Evolutionary conservation across 129 eudicot species (phyloP).

Genomic region (Artemisia argyi): DNA sequence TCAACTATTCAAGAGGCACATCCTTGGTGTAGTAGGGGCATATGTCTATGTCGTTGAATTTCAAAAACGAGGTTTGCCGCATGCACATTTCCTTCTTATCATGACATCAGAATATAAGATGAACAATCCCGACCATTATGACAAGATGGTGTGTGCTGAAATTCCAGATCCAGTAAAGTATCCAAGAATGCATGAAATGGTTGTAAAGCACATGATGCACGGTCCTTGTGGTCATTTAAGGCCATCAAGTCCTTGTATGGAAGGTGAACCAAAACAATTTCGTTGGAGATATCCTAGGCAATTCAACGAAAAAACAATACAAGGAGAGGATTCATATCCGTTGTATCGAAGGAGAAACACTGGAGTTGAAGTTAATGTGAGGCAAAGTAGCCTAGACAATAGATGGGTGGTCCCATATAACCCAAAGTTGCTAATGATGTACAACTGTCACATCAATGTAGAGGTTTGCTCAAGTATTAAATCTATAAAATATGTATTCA

Average conservation of each 20-base stretch:
- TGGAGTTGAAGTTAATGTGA: no score
- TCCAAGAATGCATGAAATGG: not conserved
- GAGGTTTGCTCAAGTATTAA: no score
- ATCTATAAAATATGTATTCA: no score
- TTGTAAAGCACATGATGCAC: conserved; percentile 35
- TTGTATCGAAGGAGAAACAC: not conserved
- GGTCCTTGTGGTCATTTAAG: conserved; percentile 22
- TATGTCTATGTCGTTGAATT: conserved; percentile 19
- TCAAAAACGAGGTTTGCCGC: conserved; percentile 26
- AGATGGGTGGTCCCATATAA: no score
- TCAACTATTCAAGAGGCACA: not conserved
- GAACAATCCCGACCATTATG: not conserved
- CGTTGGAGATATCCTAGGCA: no score
- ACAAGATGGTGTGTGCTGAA: conserved; percentile 12
- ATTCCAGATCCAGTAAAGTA: not conserved
- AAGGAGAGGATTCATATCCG: not conserved
- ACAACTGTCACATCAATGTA: no score
- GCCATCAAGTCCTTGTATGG: not conserved
- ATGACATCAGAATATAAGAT: not conserved
- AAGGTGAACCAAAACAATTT: no score
- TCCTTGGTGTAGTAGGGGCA: not conserved
- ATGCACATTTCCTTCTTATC: not conserved
- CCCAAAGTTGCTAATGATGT: no score
- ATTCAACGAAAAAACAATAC: not conserved
- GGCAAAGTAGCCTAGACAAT: no score